These are phyloP conservation scores for sorghum (Sorghum bicolor) DNA, from an alignment of 176 grass and related monocot species.

Conservation along the genomic window DNA sequence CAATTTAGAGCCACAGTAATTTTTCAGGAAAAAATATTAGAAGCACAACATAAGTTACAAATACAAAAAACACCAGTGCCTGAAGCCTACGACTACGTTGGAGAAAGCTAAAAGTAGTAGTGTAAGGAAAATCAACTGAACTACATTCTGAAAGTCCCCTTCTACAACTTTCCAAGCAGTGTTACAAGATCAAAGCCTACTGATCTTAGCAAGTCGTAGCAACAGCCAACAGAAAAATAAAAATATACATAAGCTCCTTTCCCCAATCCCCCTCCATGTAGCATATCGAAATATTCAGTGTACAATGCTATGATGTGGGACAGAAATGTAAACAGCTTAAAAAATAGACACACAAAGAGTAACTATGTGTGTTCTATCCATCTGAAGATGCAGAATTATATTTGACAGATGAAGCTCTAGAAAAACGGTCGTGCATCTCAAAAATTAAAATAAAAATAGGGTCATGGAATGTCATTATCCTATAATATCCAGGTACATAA, in stretches of 20 bases:
- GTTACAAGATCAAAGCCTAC: background rate
- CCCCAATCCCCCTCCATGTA: background rate
- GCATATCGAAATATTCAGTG: background rate
- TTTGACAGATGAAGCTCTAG: background rate
- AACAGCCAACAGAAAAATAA: background rate
- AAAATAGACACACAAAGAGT: background rate
- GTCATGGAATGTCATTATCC: background rate
- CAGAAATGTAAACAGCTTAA: background rate
- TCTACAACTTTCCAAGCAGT: too few species aligned
- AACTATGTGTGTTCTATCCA: background rate
- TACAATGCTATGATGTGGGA: background rate
- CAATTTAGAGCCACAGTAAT: background rate
- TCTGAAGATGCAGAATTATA: background rate
- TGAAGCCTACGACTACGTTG: background rate
- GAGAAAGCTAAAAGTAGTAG: background rate
- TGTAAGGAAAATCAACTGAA: background rate
- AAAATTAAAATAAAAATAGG: background rate
- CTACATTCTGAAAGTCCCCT: background rate
- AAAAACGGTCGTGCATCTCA: background rate
- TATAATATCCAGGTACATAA: background rate
- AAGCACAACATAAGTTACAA: background rate
- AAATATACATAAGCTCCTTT: background rate
- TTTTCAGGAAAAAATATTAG: background rate
- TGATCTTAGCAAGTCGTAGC: background rate
- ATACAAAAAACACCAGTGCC: background rate